phyloP scores from a whole-genome alignment of 2,329 filamentous ascomycete species.

The Pestalotiopsis sp. region DNA sequence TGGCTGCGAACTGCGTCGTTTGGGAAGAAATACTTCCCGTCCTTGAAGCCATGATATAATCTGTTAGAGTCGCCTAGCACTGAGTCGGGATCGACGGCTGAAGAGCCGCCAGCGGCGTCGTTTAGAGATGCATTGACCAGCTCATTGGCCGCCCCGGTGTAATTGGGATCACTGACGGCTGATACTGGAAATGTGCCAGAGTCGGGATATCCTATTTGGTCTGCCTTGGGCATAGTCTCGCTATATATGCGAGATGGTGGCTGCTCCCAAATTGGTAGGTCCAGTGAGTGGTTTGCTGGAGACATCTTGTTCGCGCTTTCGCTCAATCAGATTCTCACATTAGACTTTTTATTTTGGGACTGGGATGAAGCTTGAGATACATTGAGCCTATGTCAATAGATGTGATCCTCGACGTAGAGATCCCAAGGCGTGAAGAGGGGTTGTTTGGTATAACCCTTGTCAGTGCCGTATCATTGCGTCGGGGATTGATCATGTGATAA shows the following conservation, averaged over 20 bases:
- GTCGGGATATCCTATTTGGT: neutral
- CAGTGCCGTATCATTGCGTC: too few relatives aligned
- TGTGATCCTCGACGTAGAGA: too few relatives aligned
- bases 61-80: slow-evolving; percentile 3
- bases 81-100: neutral
- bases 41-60: slow-evolving; percentile 7
- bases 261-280: too few relatives aligned
- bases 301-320: too few relatives aligned
- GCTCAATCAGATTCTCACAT: too few relatives aligned
- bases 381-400: too few relatives aligned
- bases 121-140: neutral
- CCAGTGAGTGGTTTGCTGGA: too few relatives aligned
- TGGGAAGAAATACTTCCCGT: slow-evolving; percentile 5
- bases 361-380: too few relatives aligned
- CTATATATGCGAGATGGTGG: neutral
- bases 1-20: neutral
- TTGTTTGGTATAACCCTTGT: too few relatives aligned
- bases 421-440: too few relatives aligned
- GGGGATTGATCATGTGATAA: too few relatives aligned
- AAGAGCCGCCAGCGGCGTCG: neutral
- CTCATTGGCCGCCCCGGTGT: neutral
- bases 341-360: too few relatives aligned
- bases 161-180: neutral
- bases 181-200: neutral
- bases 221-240: neutral